Evolutionary conservation across 2,329 filamentous ascomycete species (phyloP).

Genomic region (Fusarium vanettenii): DNA sequence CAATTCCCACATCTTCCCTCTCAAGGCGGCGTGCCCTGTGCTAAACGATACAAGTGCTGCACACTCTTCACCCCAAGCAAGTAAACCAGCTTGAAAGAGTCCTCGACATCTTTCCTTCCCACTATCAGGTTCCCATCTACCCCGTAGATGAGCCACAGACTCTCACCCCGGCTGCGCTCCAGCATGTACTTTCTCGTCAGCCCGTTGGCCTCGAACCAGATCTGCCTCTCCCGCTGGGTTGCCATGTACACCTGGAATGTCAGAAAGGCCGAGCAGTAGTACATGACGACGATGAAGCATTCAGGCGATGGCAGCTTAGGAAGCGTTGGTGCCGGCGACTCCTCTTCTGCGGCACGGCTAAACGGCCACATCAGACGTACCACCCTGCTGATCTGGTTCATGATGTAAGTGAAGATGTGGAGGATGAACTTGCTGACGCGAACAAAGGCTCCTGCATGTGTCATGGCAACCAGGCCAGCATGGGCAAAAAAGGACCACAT

Average conservation of each 20-base stretch:
- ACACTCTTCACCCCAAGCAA: background rate
- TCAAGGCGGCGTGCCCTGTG: background rate
- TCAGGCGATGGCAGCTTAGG: background rate
- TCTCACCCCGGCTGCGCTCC: conserved; percentile 2
- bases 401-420: background rate
- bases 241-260: conserved; percentile 33
- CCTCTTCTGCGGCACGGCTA: background rate
- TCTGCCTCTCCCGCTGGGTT: conserved; percentile 33
- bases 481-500: background rate
- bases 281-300: background rate
- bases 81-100: background rate
- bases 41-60: background rate
- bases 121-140: conserved; percentile 15
- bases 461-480: background rate
- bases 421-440: background rate
- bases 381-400: background rate
- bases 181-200: conserved; percentile 46
- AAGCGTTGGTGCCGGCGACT: background rate
- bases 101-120: background rate
- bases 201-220: conserved; percentile 48
- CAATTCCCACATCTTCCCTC: background rate
- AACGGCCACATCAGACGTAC: background rate
- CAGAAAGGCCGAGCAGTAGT: conserved; percentile 17
- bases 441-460: background rate
- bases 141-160: conserved; percentile 5